These are phyloP conservation scores for Macroventuria anomochaeta DNA, from an alignment of 2,329 filamentous ascomycete genomes.

Conservation along the genomic window DNA sequence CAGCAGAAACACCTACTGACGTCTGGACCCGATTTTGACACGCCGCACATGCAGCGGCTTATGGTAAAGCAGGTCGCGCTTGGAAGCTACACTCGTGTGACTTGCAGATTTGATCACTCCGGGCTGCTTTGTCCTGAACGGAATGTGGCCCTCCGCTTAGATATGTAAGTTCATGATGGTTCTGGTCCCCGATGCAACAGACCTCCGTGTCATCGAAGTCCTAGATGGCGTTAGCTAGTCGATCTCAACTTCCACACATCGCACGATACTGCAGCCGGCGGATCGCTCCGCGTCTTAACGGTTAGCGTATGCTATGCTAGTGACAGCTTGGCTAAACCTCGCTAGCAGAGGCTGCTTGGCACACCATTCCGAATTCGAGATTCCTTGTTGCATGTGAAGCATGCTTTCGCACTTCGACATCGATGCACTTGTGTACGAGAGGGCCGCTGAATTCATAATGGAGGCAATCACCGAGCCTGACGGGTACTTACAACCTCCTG, in stretches of 20 bases:
- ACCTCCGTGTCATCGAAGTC: slow-evolving; percentile 6
- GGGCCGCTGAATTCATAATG: background rate
- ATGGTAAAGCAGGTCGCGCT: slow-evolving; percentile 2
- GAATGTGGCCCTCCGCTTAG: slow-evolving; percentile 33
- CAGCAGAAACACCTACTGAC: slow-evolving; percentile 28
- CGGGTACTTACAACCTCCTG: no score
- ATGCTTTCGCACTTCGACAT: background rate
- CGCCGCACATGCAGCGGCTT: background rate
- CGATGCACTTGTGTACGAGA: background rate
- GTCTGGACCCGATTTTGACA: slow-evolving; percentile 22
- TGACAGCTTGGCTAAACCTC: slow-evolving; percentile 29
- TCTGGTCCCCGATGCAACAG: background rate
- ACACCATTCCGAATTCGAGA: slow-evolving; percentile 27
- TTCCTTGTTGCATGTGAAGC: background rate
- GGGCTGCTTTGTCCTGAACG: slow-evolving; percentile 18
- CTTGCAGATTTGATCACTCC: background rate
- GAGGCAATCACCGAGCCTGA: background rate
- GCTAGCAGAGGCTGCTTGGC: slow-evolving; percentile 32
- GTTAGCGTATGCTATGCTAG: slow-evolving; percentile 25
- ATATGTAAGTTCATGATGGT: slow-evolving; percentile 10
- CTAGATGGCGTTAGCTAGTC: slow-evolving; percentile 20
- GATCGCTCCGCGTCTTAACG: slow-evolving; percentile 42
- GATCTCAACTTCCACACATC: slow-evolving; percentile 28
- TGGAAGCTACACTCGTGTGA: background rate
- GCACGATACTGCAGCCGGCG: slow-evolving; percentile 31